Evolutionary conservation across 768 basidiomycete species (phyloP).

Genomic region (Exsudoporus frostii): DNA sequence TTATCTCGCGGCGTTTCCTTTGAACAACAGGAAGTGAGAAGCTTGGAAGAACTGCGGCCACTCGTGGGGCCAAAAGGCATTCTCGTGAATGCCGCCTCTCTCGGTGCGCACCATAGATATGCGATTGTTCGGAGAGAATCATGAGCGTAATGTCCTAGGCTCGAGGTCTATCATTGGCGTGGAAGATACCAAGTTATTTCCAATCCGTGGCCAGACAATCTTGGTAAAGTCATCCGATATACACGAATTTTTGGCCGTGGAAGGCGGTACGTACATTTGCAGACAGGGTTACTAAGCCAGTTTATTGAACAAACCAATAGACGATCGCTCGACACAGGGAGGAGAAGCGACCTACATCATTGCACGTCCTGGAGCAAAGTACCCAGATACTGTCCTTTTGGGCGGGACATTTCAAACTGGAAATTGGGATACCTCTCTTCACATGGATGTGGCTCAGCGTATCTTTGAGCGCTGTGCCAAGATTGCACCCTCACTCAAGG

Average conservation of each 20-base stretch:
- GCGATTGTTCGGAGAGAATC: neutral
- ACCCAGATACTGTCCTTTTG: slow-evolving; percentile 46
- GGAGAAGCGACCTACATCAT: slow-evolving; percentile 54
- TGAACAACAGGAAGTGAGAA: slow-evolving; percentile 38
- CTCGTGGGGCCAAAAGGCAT: slow-evolving; percentile 35
- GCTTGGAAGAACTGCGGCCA: slow-evolving; percentile 46
- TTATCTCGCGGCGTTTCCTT: slow-evolving; percentile 41
- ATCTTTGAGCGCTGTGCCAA: slow-evolving; percentile 47
- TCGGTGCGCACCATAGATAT: slow-evolving; percentile 39
- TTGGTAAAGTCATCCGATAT: slow-evolving; percentile 69
- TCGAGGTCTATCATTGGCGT: slow-evolving; percentile 76
- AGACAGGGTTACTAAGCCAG: neutral
- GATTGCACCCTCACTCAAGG: slow-evolving; percentile 35
- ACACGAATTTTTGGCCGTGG: slow-evolving; percentile 30
- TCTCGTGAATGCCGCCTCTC: slow-evolving; percentile 56
- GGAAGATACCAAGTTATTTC: slow-evolving; percentile 70
- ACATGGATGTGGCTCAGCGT: slow-evolving; percentile 37
- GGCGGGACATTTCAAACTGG: slow-evolving; percentile 54
- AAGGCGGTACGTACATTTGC: slow-evolving; percentile 21
- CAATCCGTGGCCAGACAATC: slow-evolving; percentile 83
- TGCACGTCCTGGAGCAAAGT: slow-evolving; percentile 46
- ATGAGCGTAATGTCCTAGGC: slow-evolving; percentile 34
- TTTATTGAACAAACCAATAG: slow-evolving; percentile 6
- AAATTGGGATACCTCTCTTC: slow-evolving; percentile 51
- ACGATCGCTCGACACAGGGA: slow-evolving; percentile 11